Evolutionary conservation across 2,329 filamentous ascomycete genomes (phyloP), one percentile per base, ranked within the genome.

Genomic region (Aaosphaeria pasadenensis): DNA sequence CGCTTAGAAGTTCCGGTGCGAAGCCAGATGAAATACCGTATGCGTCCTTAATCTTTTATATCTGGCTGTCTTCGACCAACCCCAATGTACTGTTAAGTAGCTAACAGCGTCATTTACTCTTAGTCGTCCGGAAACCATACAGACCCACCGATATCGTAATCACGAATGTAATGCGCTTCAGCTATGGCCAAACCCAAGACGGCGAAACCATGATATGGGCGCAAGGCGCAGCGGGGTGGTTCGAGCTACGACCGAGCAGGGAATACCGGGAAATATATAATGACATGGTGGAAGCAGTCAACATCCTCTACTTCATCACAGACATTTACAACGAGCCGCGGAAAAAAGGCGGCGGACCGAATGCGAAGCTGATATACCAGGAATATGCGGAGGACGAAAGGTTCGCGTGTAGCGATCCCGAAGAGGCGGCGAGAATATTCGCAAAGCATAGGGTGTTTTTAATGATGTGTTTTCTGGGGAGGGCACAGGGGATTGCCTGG

Each of bases 201-300:
- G 77, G 76, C 0, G 73, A 75, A 13, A 75, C 81, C 4, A 74
- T 80, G n/a, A 72, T 88, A 30, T 90, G 87, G 87, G 83, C 85
- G 1, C 74, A 77, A 30, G 84, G 84, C 35, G 66, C 74, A 46
- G 79, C 83, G 9, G 86, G 85, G 40, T 89, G 86, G 85, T 89
- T 83, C 62, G 80, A 85, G 59, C 77, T 90, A 39, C 73, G 73
- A 31, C 85, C 87, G 1, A 73, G 79, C n/a, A 60, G 72, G 7
- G 65, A 70, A 2, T 91, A 88, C 63, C 69, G 71, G 44, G 57
- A 69, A 5, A 81, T 82, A 30, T 85, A 80, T 65, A 69, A 77
- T 30, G 73, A 77, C 42, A 87, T 87, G 76, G 75, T 79, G 44
- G 77, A 87, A 62, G 85, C 82, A 1, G 79, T 87, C 9, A 74